phyloP scores from a whole-genome alignment of 2,329 filamentous ascomycete genomes.

The Neurospora sp. region DNA sequence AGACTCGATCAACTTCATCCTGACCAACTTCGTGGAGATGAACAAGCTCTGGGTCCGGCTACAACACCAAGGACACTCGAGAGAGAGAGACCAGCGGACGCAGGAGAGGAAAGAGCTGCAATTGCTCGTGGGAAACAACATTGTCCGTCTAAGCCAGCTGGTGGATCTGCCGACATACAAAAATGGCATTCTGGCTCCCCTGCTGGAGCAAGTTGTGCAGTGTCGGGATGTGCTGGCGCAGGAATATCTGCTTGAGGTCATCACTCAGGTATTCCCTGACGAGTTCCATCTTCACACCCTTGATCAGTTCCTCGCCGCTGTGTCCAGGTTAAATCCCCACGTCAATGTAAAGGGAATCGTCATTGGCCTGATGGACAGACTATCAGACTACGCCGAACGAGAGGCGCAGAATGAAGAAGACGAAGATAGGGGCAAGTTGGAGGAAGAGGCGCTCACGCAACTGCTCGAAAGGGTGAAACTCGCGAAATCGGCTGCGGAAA shows the following conservation, averaged over 20 bases:
- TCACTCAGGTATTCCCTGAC: conserved; percentile 97
- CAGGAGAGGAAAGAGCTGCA: conserved; percentile 94
- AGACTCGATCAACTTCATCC: conserved; percentile 94
- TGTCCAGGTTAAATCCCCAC: conserved; percentile 85
- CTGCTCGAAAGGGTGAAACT: conserved; percentile 72
- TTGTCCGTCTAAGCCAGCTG: conserved; percentile 87
- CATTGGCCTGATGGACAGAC: conserved; percentile 91
- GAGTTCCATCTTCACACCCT: conserved; percentile 96
- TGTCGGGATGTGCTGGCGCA: conserved; percentile 94
- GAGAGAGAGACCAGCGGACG: conserved; percentile 85
- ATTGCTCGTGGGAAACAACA: conserved; percentile 89
- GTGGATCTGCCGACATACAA: conserved; percentile 95
- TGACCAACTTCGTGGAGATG: conserved; percentile 99
- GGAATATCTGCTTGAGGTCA: conserved; percentile 94
- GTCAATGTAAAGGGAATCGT: conserved; percentile 98
- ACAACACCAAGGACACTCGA: conserved; percentile 93
- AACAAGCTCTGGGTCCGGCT: conserved; percentile 98
- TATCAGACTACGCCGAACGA: conserved; percentile 89
- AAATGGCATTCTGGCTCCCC: conserved; percentile 72
- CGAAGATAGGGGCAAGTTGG: conserved; percentile 64
- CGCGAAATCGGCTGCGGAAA: conserved; percentile 37
- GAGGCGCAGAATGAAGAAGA: conserved; percentile 64
- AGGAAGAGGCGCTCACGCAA: conserved; percentile 72
- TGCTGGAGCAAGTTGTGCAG: conserved; percentile 95
- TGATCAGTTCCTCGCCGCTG: conserved; percentile 88